Percentiles rank a stretch among this genome's conserved stretches.
phyloP scores from a whole-genome alignment of 352 stramenopile genomes.

The Phytophthora litchii region DNA sequence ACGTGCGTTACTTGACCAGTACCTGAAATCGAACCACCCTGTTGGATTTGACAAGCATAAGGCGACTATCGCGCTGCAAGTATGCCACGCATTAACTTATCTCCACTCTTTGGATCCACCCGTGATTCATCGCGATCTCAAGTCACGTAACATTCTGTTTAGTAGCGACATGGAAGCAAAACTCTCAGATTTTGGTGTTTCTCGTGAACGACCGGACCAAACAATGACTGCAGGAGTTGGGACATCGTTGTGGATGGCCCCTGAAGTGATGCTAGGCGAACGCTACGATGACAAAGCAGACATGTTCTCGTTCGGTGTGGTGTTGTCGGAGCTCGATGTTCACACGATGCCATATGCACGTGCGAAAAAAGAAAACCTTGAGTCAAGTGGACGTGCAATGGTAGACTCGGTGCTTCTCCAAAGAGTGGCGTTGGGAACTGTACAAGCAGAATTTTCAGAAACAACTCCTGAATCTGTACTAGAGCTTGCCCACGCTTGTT shows the following conservation, averaged over 20 bases:
- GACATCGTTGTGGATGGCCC: slow-evolving; percentile 32
- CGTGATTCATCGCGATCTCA: slow-evolving; percentile 40
- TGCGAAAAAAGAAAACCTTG: slow-evolving; percentile 38
- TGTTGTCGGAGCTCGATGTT: slow-evolving; percentile 53
- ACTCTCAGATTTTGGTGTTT: slow-evolving; percentile 49
- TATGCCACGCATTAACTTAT: slow-evolving; percentile 28
- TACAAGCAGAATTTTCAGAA: slow-evolving; percentile 31
- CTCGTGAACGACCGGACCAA: slow-evolving; percentile 29
- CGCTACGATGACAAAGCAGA: slow-evolving; percentile 31
- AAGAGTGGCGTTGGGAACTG: slow-evolving; percentile 22
- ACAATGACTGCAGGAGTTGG: slow-evolving; percentile 41
- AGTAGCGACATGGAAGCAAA: slow-evolving; percentile 33
- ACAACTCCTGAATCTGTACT: slow-evolving; percentile 25
- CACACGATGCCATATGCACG: slow-evolving; percentile 58
- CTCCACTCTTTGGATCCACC: slow-evolving; percentile 29
- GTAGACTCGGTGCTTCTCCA: slow-evolving; percentile 30
- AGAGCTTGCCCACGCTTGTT: slow-evolving; percentile 24
- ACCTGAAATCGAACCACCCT: slow-evolving; percentile 19
- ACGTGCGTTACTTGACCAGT: slow-evolving; percentile 30
- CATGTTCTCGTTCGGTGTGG: slow-evolving; percentile 36
- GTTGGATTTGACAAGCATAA: slow-evolving; percentile 44
- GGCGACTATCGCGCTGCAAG: slow-evolving; percentile 29
- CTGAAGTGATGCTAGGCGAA: slow-evolving; percentile 28
- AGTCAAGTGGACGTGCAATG: slow-evolving; percentile 23
- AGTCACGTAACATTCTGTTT: slow-evolving; percentile 41